phyloP scores from a whole-genome alignment of 148 eudicot species.

The Cornus kousa region DNA sequence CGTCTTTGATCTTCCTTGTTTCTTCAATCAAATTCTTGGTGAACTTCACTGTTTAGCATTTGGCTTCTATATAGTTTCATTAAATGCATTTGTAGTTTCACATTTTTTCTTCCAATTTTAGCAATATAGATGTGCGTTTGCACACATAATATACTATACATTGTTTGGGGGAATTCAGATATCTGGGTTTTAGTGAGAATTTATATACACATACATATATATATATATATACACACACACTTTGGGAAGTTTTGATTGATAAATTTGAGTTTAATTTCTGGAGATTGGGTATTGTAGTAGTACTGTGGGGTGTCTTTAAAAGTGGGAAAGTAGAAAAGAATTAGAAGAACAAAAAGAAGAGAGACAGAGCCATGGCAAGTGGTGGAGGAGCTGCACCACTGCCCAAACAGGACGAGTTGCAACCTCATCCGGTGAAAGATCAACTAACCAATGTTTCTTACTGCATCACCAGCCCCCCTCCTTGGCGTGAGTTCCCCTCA shows the following conservation, averaged over 20 bases:
- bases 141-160: not conserved
- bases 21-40: not conserved
- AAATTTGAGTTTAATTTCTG: conserved; percentile 5
- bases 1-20: not conserved
- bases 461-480: conserved; percentile 92
- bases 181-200: conserved; percentile 6
- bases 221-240: not conserved
- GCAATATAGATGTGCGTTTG: too few relatives aligned
- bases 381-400: conserved; percentile 63
- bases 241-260: not conserved
- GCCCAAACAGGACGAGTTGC: conserved; percentile 74
- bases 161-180: conserved; percentile 9
- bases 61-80: too few relatives aligned
- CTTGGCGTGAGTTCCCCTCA: conserved; percentile 71
- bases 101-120: not conserved
- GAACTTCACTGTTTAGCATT: not conserved
- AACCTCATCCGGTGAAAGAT: conserved; percentile 79
- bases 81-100: not conserved
- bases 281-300: conserved; percentile 19
- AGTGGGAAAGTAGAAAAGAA: conserved; percentile 12
- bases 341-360: not conserved
- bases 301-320: conserved; percentile 6
- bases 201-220: not conserved
- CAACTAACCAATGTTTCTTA: conserved; percentile 73
- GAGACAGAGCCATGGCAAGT: conserved; percentile 31